Evolutionary conservation across 2,329 filamentous ascomycete genomes (phyloP).

Genomic region (Orbilia brochopaga): DNA sequence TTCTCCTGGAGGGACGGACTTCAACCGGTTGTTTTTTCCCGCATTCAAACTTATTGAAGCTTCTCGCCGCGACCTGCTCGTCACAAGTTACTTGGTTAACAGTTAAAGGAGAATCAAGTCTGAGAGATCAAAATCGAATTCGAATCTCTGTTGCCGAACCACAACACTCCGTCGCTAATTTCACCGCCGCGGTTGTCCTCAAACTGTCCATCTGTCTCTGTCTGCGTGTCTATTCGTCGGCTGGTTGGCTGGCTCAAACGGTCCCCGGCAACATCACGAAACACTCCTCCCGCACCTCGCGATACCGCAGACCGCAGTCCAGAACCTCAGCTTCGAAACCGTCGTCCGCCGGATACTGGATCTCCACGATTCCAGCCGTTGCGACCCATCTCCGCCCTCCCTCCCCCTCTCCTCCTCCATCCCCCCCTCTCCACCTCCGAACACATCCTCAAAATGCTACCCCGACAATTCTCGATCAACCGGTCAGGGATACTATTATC

Average conservation of each 20-base stretch:
- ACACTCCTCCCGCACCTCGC: neutral
- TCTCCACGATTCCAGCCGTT: slow-evolving; percentile 38
- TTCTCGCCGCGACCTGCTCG: too few species aligned
- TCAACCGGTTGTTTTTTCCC: neutral
- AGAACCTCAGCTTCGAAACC: slow-evolving; percentile 5
- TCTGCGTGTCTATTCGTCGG: too few species aligned
- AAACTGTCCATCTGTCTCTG: too few species aligned
- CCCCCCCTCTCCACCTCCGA: slow-evolving; percentile 12
- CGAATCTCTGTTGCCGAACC: too few species aligned
- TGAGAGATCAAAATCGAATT: too few species aligned
- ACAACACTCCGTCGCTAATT: slow-evolving; percentile 1
- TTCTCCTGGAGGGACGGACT: slow-evolving; percentile 20
- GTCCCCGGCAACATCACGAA: neutral
- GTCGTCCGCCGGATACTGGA: slow-evolving; percentile 13
- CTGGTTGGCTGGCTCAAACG: neutral
- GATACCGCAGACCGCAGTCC: neutral
- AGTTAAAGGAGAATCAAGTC: too few species aligned
- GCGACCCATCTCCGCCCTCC: neutral
- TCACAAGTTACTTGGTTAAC: too few species aligned
- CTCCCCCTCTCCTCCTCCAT: slow-evolving; percentile 20
- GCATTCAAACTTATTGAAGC: too few species aligned
- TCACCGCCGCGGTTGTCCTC: neutral
- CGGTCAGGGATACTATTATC: slow-evolving; percentile 42
- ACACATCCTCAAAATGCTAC: slow-evolving; percentile 34
- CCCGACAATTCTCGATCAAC: slow-evolving; percentile 47